Base-by-base conservation (phyloP, 805 yeast species). In the Yamadazyma tumulicola region DNA sequence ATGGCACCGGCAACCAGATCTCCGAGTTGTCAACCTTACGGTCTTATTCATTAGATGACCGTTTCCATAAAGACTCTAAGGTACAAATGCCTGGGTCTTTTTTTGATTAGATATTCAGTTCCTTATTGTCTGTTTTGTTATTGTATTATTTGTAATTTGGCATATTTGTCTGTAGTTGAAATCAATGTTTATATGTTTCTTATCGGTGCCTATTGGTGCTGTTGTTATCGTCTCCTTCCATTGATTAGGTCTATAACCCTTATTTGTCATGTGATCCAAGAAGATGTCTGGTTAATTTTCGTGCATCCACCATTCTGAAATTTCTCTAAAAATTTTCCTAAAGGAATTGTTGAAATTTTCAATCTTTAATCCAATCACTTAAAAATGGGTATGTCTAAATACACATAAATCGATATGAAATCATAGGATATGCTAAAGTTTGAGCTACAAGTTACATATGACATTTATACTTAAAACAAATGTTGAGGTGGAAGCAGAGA, bases 301-400 rank as follows among this genome's bases (percentile, higher is more conserved):
- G 27, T 24, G 27, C 14, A 7, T 7, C 7, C 14, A 8, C 14
- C 6, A 7, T 24, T 24, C n/a, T 6, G 11, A 24, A 28, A 34
- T 29, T 17, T 31, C 37, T 29, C 46, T 38, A 42, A 42, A 41
- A 41, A 15, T 38, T 42, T 38, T 42, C 42, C 24, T 5, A 22
- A 13, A 31, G 21, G 6, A 18, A 11, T 10, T 15, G n/a, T 19
- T 29, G 32, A 29, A 29, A 29, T 19, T 28, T 28, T 28, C 14
- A 17, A 27, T 23, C 28, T 29, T 37, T 23, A 39, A 47, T 41
- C 51, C 43, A 47, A 50, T 33, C 52, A 45, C 47, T 47, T 42
- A 43, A 45, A 45, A 52, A 53, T 53, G 58, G 58, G 58, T 53
- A 53, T 53, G 58, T 53, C 28, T 33, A 21, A 16, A 26, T 26